These are phyloP conservation scores for Sodiomyces alkalinus DNA, from an alignment of 2,329 filamentous ascomycete species.

Conservation along the genomic window DNA sequence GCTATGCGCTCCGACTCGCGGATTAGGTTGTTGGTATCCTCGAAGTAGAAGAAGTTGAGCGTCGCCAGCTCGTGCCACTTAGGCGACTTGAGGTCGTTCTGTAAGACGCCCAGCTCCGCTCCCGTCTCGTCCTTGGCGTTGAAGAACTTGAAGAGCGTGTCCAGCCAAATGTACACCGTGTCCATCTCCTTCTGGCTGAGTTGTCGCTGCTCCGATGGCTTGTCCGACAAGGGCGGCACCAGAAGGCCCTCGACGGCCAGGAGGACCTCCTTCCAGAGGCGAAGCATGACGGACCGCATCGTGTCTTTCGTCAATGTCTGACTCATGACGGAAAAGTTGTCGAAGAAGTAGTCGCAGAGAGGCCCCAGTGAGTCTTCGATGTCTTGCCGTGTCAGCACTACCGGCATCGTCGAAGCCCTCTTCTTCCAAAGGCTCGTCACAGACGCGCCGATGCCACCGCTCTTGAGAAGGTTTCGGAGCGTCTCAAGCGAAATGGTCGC, in stretches of 20 bases:
- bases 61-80: conserved; percentile 97
- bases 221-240: conserved; percentile 89
- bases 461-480: conserved; percentile 57
- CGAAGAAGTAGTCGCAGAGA: conserved; percentile 88
- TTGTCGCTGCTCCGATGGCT: conserved; percentile 72
- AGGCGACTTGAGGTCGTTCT: conserved; percentile 84
- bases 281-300: conserved; percentile 98
- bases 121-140: conserved; percentile 76
- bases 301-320: conserved; percentile 84
- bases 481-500: conserved; percentile 74
- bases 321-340: conserved; percentile 99
- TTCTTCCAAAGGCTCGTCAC: conserved; percentile 58
- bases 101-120: conserved; percentile 74
- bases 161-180: conserved; percentile 87
- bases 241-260: conserved; percentile 80
- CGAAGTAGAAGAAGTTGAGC: conserved; percentile 97
- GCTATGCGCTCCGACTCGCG: conserved; percentile 96
- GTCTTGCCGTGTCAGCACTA: conserved; percentile 53
- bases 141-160: conserved; percentile 87
- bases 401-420: conserved; percentile 31
- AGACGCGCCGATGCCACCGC: conserved; percentile 52
- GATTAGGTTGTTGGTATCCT: conserved; percentile 78
- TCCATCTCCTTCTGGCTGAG: conserved; percentile 81
- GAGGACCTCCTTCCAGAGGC: conserved; percentile 94
- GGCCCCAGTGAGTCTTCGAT: conserved; percentile 70